Percentiles rank a stretch among this genome's conserved stretches.
Evolutionary conservation across 2,329 filamentous ascomycete species (phyloP).

Genomic region (Gnomoniopsis smithogilvyi): DNA sequence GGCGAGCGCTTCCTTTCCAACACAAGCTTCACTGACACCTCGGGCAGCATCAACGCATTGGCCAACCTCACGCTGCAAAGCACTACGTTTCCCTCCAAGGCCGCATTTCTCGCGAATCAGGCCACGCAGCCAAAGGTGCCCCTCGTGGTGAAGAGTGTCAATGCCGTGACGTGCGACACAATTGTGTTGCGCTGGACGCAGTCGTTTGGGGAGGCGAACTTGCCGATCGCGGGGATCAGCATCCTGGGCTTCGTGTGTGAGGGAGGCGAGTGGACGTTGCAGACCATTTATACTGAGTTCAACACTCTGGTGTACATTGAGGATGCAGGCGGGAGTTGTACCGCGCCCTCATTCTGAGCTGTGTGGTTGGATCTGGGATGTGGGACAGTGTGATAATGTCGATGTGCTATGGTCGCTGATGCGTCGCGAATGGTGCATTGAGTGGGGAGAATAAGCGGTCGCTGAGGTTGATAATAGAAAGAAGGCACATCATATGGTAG

Average conservation of each 20-base stretch:
- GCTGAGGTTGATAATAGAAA: too few relatives aligned
- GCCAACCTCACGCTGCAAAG: slow-evolving; percentile 26
- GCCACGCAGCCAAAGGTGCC: slow-evolving; percentile 23
- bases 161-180: slow-evolving; percentile 27
- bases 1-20: slow-evolving; percentile 19
- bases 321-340: slow-evolving; percentile 23
- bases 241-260: slow-evolving; percentile 24
- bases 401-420: too few relatives aligned
- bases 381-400: too few relatives aligned
- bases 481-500: too few relatives aligned
- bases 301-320: slow-evolving; percentile 27
- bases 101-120: slow-evolving; percentile 29
- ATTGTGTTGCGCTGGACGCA: slow-evolving; percentile 31
- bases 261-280: slow-evolving; percentile 27
- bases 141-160: slow-evolving; percentile 23
- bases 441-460: too few relatives aligned
- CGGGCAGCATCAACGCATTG: slow-evolving; percentile 32
- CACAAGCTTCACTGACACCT: slow-evolving; percentile 27
- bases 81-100: slow-evolving; percentile 29
- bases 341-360: neutral
- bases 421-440: too few relatives aligned
- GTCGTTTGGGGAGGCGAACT: slow-evolving; percentile 21
- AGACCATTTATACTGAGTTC: slow-evolving; percentile 31
- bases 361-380: neutral
- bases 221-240: slow-evolving; percentile 28